Base-by-base conservation (phyloP, 1,284 basidiomycete genomes). In the Tylopilus orsonianus region DNA sequence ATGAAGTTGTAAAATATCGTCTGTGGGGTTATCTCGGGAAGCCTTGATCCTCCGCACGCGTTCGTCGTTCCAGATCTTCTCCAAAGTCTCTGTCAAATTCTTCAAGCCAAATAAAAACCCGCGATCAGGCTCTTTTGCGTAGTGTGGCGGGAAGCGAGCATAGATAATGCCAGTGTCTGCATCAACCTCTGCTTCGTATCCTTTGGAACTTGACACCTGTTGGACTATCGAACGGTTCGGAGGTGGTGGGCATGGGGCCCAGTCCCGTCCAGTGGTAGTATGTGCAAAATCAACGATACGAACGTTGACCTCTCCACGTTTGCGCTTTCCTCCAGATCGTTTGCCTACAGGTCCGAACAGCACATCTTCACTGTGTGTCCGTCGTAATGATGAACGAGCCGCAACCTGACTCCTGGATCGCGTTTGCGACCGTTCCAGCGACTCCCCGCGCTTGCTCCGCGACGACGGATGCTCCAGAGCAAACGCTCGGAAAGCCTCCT, bases 231-330 rank as follows among this genome's bases (percentile, higher is more conserved):
- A 56, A 19, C 65, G 63, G 44, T 71, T 72, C 23, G 66, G 61
- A 19, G 72, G 67, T 4, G 75, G 67, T 3, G 84, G 78, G 59
- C 77, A 78, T 14, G 85, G 81, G 46, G 90, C 67, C 79, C 93
- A 98, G 68, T 99, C 97, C 38, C 80, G 78, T 7, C 96, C 96
- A 0, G 95, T 98, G 8, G 95, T 98, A 50, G 96, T 98, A 68
- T 98, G 96, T 7, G 96, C 97, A 72, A 99, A 99, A 70, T 99
- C 96, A 51, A 99, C 97, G 48, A 99, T 85, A 23, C 95, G 90
- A 55, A 99, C 90, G 61, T 92, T 93, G 50, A 99, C 83, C 68
- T 97, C 93, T 34, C 97, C 97, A 19, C 91, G 83, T 62, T 85
- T 85, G 40, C 81, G 78, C 48, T 78, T 79, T 19, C 76, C 75